A percentile compares a stretch with the other conserved stretches of the same genome.
Conservation (phyloP, 2,329 filamentous ascomycete species). For the Sclerotinia glacialis region DNA sequence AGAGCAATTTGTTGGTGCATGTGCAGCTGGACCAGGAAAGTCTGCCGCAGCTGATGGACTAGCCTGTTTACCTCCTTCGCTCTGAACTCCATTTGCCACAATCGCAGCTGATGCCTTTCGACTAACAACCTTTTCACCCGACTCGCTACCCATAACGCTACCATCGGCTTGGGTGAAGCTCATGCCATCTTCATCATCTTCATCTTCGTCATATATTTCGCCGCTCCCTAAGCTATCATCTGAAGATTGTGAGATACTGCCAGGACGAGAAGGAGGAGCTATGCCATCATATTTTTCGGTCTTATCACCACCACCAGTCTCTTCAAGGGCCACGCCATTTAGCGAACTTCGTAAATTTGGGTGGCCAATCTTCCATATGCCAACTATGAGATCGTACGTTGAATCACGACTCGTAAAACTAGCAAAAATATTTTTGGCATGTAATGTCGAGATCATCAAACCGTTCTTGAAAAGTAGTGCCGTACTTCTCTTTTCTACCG, state of each 20-base stretch:
- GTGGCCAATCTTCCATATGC: slow-evolving; percentile 97
- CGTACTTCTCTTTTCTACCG: slow-evolving; percentile 94
- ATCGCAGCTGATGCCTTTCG: slow-evolving; percentile 68
- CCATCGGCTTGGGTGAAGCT: slow-evolving; percentile 51
- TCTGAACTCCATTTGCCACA: slow-evolving; percentile 45
- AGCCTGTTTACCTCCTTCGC: slow-evolving; percentile 52
- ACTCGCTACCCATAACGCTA: slow-evolving; percentile 47
- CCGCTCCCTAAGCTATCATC: slow-evolving; percentile 60
- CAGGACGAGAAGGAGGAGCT: slow-evolving; percentile 39
- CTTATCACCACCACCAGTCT: slow-evolving; percentile 79
- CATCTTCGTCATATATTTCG: slow-evolving; percentile 76
- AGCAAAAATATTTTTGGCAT: slow-evolving; percentile 93
- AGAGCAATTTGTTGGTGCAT: slow-evolving; percentile 80
- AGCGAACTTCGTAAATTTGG: slow-evolving; percentile 86
- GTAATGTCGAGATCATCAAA: slow-evolving; percentile 91
- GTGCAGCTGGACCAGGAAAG: slow-evolving; percentile 80
- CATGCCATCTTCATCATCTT: slow-evolving; percentile 67
- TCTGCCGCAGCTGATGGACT: slow-evolving; percentile 52
- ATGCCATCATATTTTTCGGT: slow-evolving; percentile 69
- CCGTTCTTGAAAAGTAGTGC: slow-evolving; percentile 96
- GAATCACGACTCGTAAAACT: slow-evolving; percentile 93
- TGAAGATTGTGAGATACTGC: slow-evolving; percentile 54
- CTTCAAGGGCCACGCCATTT: slow-evolving; percentile 80
- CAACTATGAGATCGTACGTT: slow-evolving; percentile 94
- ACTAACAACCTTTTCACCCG: slow-evolving; percentile 59